Base-by-base conservation (phyloP, 1,284 basidiomycete species). In the Malassezia nana region DNA sequence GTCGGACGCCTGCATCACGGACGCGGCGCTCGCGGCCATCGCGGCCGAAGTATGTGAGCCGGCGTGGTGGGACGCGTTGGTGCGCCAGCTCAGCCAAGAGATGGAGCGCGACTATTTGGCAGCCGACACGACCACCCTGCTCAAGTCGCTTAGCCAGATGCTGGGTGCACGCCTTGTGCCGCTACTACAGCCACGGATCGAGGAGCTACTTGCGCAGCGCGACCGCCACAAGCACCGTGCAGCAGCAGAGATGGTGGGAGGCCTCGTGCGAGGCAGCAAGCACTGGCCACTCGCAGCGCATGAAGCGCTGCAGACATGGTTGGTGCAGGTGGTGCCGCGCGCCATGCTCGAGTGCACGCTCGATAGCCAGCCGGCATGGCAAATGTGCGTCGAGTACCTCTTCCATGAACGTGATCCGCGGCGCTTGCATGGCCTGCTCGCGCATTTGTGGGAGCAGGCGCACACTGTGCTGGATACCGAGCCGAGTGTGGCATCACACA, bases 181-280 rank as follows among this genome's bases (percentile, higher is more conserved):
- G 33, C 74, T 75, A 18, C 74, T 87, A 12, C 75, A 86, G 43
- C 33, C 45, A 15, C 18, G 20, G 18, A 32, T 46, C 20, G 46
- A 48, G 25, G 18, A 4, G 12, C 24, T 46, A 4, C 75, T 87
- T 43, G 78, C 77, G 29, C 67, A 80, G 32, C 60, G 64, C 38
- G 87, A 95, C 71, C 86, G 89, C 53, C 92, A 89, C 78, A 87
- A 89, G 75, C 90, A 92, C 69, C 82, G 91, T 28, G 89, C 89
- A 20, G 85, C 85, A 6, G 87, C 85, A 46, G 92, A 98, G 77
- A 77, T 94, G 28, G 73, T 95, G 31, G 80, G 82, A 41, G 91
- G 90, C 39, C 68, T 86, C 44, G 48, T 72, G 51, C 64, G 78
- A 81, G 91, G 89, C 24, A 83, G 85, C 12, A 94, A 94, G 75